phyloP scores from a whole-genome alignment of 2,329 filamentous ascomycete species.

The Hypoxylon rubiginosum region DNA sequence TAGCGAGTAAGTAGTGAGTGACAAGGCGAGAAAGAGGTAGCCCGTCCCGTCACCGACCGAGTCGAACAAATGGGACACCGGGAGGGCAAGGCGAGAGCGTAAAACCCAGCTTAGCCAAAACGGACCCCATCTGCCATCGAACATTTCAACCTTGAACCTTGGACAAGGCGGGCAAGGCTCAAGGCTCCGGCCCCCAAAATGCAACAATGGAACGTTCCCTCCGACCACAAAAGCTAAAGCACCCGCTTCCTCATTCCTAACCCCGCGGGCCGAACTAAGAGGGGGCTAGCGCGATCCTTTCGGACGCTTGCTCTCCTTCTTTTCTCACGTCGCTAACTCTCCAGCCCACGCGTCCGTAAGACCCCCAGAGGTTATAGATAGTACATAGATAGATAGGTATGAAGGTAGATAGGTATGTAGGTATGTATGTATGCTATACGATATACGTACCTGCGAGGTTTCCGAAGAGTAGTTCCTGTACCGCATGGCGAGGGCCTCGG shows the following conservation, averaged over 20 bases:
- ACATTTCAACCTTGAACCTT: slow-evolving; percentile 16
- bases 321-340: not conserved
- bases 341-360: not conserved
- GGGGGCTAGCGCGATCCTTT: slow-evolving; percentile 11
- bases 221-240: slow-evolving; percentile 10
- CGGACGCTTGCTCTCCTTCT: not conserved
- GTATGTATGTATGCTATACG: slow-evolving; percentile 7
- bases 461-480: slow-evolving; percentile 66
- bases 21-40: slow-evolving; percentile 21
- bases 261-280: slow-evolving; percentile 17
- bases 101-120: slow-evolving; percentile 18
- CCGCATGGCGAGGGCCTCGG: slow-evolving; percentile 68
- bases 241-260: slow-evolving; percentile 8
- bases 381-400: not conserved
- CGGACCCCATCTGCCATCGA: slow-evolving; percentile 28
- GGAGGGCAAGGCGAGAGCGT: slow-evolving; percentile 22
- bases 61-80: not conserved
- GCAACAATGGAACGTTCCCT: slow-evolving; percentile 12
- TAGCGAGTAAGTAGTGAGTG: slow-evolving; percentile 3
- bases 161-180: slow-evolving; percentile 13
- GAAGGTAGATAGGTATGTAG: not conserved
- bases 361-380: not conserved
- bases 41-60: slow-evolving; percentile 1
- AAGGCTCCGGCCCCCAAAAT: slow-evolving; percentile 33
- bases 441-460: slow-evolving; percentile 42